Evolutionary conservation across 2,329 filamentous ascomycete genomes (phyloP), one percentile per base, ranked within the genome.

Genomic region (Neofusicoccum sp.): DNA sequence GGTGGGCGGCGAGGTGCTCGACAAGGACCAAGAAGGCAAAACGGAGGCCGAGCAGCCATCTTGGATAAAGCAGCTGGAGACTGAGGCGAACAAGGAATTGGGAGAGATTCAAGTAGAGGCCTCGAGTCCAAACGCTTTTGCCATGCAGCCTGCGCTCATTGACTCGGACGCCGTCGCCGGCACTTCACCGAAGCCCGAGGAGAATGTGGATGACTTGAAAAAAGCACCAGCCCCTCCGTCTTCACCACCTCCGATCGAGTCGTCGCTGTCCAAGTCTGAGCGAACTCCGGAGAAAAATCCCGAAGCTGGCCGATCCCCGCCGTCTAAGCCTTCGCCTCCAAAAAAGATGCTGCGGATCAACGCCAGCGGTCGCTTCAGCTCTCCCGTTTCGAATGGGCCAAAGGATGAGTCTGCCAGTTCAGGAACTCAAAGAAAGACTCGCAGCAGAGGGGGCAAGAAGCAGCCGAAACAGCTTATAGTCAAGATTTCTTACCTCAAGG

Each of bases 401-500:
- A 62, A 59, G 8, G 51, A 60, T 16, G 67, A 69, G 9, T 49
- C 60, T 9, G 31, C 65, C n/a, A 26, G 11, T 43, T 11, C 40
- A 33, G 33, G 26, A 12, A 63, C 64, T 7, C 66, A 89, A 86
- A 65, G 67, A 64, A 60, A 66, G 63, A 62, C 61, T 65, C 47
- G 67, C 62, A 16, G 64, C 68, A 34, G 61, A 65, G 47, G 66
- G 65, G 5, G 47, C 66, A 70, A 69, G 54, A 60, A 63, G 7
- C 67, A 69, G 31, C 40, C 69, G 2, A 73, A 66, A 69, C 71
- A 66, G 63, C 72, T 63, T 20, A 67, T 89, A 4, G 80, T 86
- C 2, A 75, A 76, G 11, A 79, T 91, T 33, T 79, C 75, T 63
- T 93, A 93, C 68, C 84, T 83, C 1, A 69, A 67, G 4, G 81